Evolutionary conservation across 495 filamentous ascomycete species (phyloP).

Genomic region (Tuber indicum): DNA sequence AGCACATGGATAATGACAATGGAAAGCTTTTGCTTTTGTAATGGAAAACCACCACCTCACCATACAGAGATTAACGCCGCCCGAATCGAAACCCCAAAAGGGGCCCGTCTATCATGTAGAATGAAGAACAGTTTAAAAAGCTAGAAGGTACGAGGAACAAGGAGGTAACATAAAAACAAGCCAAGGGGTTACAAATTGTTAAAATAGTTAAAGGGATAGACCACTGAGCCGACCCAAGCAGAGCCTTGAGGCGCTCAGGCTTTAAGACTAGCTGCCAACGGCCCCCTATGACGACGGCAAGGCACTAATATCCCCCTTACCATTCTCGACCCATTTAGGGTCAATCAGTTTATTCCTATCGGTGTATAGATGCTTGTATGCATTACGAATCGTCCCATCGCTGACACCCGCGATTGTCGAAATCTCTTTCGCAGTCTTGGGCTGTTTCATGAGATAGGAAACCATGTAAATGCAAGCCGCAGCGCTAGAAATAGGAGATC

Average conservation of each 20-base stretch:
- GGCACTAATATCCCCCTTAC: constrained; percentile 60
- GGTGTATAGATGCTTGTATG: constrained; percentile 78
- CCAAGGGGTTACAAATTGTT: neutral
- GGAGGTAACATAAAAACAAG: neutral
- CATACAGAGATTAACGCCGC: neutral
- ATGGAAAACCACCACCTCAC: neutral
- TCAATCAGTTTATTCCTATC: constrained; percentile 68
- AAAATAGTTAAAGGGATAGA: neutral
- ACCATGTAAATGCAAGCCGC: constrained; percentile 96
- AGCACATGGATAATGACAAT: neutral
- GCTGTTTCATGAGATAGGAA: constrained; percentile 69
- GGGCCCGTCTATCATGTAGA: neutral
- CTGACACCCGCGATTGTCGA: constrained; percentile 74
- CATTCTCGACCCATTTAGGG: constrained; percentile 63
- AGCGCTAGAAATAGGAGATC: constrained; percentile 87
- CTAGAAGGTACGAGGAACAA: neutral
- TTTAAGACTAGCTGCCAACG: neutral
- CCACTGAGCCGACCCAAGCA: neutral
- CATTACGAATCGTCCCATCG: constrained; percentile 86
- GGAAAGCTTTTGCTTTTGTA: neutral
- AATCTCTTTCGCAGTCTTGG: constrained; percentile 79
- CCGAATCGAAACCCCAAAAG: neutral
- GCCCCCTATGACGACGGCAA: constrained; percentile 52
- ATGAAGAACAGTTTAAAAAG: neutral
- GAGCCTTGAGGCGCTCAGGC: neutral